A percentile compares a stretch with the other conserved stretches of the same genome.
Conservation (phyloP, 2,329 filamentous ascomycete species). For the Fulvia fulva region DNA sequence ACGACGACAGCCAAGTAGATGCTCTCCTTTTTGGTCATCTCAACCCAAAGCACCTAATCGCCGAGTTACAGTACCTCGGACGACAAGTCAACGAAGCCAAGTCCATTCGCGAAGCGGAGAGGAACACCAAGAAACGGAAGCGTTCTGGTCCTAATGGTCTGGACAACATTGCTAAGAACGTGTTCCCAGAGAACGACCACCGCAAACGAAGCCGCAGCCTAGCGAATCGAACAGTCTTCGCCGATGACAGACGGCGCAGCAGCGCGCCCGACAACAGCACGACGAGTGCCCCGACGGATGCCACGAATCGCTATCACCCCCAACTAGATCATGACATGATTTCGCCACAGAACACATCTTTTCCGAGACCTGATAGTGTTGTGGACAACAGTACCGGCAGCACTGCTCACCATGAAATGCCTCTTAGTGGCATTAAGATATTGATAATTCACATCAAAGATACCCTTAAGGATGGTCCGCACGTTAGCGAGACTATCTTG, state of each 20-base stretch:
- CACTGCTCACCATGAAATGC: constrained; percentile 30
- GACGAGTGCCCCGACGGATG: constrained; percentile 9
- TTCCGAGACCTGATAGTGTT: not conserved
- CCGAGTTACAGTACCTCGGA: constrained; percentile 71
- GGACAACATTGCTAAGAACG: constrained; percentile 23
- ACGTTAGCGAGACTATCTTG: constrained; percentile 64
- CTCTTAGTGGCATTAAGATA: constrained; percentile 69
- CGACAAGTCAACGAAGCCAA: constrained; percentile 59
- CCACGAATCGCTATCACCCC: constrained; percentile 15
- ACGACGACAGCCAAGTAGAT: constrained; percentile 73
- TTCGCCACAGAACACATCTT: constrained; percentile 1
- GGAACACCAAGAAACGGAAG: constrained; percentile 60
- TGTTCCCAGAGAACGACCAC: constrained; percentile 19
- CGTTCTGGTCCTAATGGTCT: constrained; percentile 45
- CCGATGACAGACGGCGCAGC: constrained; percentile 18
- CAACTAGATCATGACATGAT: constrained; percentile 3
- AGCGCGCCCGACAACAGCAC: constrained; percentile 14
- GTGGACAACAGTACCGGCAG: constrained; percentile 1
- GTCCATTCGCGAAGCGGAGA: constrained; percentile 31
- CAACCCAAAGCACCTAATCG: constrained; percentile 74
- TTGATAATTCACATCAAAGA: constrained; percentile 92
- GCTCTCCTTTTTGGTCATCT: constrained; percentile 84
- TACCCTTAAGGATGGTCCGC: constrained; percentile 66
- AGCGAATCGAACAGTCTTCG: constrained; percentile 17
- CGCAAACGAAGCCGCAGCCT: constrained; percentile 35